Conservation (phyloP, 345 rosid species). For the Euphorbia tirucalli region DNA sequence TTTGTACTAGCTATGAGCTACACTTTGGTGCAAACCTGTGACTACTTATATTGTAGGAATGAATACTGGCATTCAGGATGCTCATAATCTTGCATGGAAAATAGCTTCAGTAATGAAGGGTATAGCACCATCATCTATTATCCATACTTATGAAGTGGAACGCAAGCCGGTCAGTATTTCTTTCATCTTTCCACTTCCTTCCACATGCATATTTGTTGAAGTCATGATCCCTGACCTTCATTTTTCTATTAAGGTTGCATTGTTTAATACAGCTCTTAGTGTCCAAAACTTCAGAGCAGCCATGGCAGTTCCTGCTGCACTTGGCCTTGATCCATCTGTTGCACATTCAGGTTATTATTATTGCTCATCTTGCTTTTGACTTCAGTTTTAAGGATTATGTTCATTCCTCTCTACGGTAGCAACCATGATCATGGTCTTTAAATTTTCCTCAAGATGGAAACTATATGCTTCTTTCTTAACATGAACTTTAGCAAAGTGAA, state of each 20-base stretch:
- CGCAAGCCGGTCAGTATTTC: conserved; percentile 86
- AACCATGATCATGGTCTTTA: no score
- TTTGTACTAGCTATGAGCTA: not conserved
- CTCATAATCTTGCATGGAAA: conserved; percentile 97
- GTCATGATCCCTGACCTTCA: conserved; percentile 24
- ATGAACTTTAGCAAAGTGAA: not conserved
- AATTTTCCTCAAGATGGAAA: no score
- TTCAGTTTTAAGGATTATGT: conserved; percentile 6
- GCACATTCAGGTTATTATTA: conserved; percentile 66
- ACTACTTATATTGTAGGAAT: conserved; percentile 51
- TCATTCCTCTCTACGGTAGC: not conserved
- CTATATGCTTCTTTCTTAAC: not conserved
- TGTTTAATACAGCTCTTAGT: conserved; percentile 75
- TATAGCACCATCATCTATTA: conserved; percentile 59
- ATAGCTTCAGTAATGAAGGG: conserved; percentile 62
- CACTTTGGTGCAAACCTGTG: not conserved
- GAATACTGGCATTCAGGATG: conserved; percentile 99
- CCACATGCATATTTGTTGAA: conserved; percentile 8
- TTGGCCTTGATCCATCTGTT: conserved; percentile 74
- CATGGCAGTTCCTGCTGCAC: conserved; percentile 83
- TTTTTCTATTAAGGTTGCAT: conserved; percentile 58
- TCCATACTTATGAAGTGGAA: conserved; percentile 75
- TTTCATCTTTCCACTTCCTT: conserved; percentile 21
- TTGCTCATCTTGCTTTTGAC: conserved; percentile 15
- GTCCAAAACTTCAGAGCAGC: conserved; percentile 88